phyloP scores from a whole-genome alignment of 371 early-diverging fungal genomes.

The Mortierella sp. region DNA sequence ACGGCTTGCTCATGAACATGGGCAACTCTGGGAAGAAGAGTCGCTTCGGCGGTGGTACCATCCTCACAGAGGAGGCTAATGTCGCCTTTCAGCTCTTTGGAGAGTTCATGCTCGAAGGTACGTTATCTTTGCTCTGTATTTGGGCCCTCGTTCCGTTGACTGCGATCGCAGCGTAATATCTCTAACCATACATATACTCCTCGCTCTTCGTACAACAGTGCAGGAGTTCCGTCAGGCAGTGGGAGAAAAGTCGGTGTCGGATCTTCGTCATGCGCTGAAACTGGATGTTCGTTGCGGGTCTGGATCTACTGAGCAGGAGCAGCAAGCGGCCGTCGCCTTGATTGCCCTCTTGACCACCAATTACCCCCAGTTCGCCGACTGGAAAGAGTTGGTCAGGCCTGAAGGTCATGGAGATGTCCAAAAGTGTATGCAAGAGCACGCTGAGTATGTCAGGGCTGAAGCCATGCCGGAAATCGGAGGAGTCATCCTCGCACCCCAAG shows the following conservation, averaged over 20 bases:
- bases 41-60: conserved; percentile 63
- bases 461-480: conserved; percentile 66
- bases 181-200: neutral
- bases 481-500: conserved; percentile 69
- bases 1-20: conserved; percentile 87
- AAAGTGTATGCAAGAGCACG: conserved; percentile 66
- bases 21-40: conserved; percentile 73
- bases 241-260: conserved; percentile 78
- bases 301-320: conserved; percentile 76
- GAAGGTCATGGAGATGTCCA: conserved; percentile 84
- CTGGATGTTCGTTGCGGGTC: conserved; percentile 88
- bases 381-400: conserved; percentile 89
- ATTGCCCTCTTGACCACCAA: conserved; percentile 74
- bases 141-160: neutral
- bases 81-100: conserved; percentile 92
- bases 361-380: conserved; percentile 84
- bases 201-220: conserved; percentile 37
- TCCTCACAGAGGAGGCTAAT: conserved; percentile 84
- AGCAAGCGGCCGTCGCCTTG: conserved; percentile 80
- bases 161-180: neutral
- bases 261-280: conserved; percentile 82
- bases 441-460: conserved; percentile 58
- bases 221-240: conserved; percentile 85
- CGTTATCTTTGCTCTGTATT: neutral
- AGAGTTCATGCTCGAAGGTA: conserved; percentile 92